Evolutionary conservation across 2,329 filamentous ascomycete genomes (phyloP), one percentile per base, ranked within the genome.

Genomic region (Aspergillus unguis): DNA sequence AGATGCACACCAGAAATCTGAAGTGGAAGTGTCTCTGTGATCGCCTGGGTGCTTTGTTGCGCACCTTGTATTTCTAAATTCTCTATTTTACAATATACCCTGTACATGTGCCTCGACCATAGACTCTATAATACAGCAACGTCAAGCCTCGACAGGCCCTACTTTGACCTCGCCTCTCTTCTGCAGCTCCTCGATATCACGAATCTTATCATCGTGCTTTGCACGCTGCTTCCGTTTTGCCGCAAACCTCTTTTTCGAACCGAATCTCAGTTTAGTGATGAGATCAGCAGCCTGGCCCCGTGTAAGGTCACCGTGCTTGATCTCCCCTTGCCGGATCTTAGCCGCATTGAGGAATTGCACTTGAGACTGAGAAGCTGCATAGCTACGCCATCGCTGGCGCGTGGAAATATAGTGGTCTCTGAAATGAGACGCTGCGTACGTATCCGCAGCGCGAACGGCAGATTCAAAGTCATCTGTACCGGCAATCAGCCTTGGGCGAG

Each of bases 251-350:
- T 88, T 69, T 77, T 82, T 77, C 1, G 88, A 90, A 0, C 92
- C 92, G 66, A 94, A 88, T 69, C 87, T 92, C 56, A 96, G 67
- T 71, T 95, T 95, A 6, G 90, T 95, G 58, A 97, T 95, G 87
- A 95, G 92, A 67, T 96, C 92, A 4, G 81, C 81, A 4, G 91
- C 92, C 66, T 84, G 84, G 6, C 92, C 92, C 65, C 92, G 94
- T 10, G 82, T 91, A 53, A 95, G 63, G 28, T 85, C 79, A 26
- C 41, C 50, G 3, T 49, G 29, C 2, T 33, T 43, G 6, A 64
- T 56, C 25, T 47, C 51, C 25, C 54, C 58, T 7, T 62, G 41
- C 5, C 62, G 58, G 29, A 69, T 58, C 1, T 56, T 60, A 17
- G 65, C 56, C 50, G 70, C 70, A 53, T 78, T 77, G 35, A 79